Evolutionary conservation across 192 early-diverging fungal species (phyloP).

Genomic region (Neocallimastix lanati): DNA sequence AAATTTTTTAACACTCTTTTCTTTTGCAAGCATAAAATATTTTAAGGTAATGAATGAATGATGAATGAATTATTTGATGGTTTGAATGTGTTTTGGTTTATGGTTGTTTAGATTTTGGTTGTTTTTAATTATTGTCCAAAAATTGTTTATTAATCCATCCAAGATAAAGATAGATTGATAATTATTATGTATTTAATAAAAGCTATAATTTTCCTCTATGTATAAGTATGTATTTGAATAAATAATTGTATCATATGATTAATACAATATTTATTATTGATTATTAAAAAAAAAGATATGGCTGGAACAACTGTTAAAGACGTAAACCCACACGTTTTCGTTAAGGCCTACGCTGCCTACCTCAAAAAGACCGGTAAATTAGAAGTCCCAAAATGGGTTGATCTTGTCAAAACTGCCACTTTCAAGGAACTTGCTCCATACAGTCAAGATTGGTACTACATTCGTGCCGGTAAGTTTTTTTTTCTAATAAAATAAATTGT

Average conservation of each 20-base stretch:
- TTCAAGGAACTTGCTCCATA: slow-evolving; percentile 95
- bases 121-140: no score
- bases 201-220: no score
- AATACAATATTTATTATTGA: no score
- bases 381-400: slow-evolving; percentile 96
- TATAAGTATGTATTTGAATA: no score
- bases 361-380: slow-evolving; percentile 97
- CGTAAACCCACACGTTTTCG: slow-evolving; percentile 85
- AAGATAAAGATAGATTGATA: no score
- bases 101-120: no score
- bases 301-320: slow-evolving; percentile 70
- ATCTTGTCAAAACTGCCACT: slow-evolving; percentile 93
- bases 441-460: slow-evolving; percentile 98
- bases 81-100: no score
- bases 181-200: no score
- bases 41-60: neutral
- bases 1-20: neutral
- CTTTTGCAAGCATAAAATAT: neutral
- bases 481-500: no score
- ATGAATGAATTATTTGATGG: neutral
- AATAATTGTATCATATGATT: no score
- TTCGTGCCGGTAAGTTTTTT: slow-evolving; percentile 73
- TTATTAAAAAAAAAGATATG: neutral
- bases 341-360: slow-evolving; percentile 97
- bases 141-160: no score